Base-by-base conservation (phyloP, 148 eudicot species). In the Vaccinium vitisidaea region DNA sequence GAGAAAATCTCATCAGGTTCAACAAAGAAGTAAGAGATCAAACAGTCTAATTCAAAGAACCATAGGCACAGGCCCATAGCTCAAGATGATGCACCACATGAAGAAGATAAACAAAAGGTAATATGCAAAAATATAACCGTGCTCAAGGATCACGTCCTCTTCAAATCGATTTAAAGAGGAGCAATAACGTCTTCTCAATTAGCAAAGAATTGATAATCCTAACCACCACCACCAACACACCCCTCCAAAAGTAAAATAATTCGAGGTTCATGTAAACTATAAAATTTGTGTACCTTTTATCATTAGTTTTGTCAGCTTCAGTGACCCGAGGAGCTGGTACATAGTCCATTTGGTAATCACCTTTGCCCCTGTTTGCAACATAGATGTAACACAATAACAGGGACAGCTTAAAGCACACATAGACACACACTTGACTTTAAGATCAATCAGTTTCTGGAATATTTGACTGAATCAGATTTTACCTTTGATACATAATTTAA, bases 291-390 rank as follows among this genome's bases (percentile, higher is more conserved):
- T 49, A 93, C 98, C 92, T 92, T 89, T 74, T 94, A 78, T 97
- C 98, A 88, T 92, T 91, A 6, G 85, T 85, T 86, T 95, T 92
- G 92, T 97, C 99, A 71, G 99, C 98, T 89, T 97, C 98, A 80
- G 98, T 93, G 84, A 91, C 88, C 63, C 98, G 91, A 54, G 97
- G 91, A 90, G 98, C 99, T 77, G 99, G 99, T 82, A 85, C 86
- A 84, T 89, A 97, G 67, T 97, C 98, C 77, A 97, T 94, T 84
- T 94, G 93, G 89, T 95, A 90, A 83, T 95, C 95, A 56, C 94
- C 96, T 85, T 91, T 90, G 32, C 96, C 99, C 90, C 99, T 97
- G 90, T 16, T 82, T 23, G 80, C 85, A 85, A 76, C 79, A 86
- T n/a, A 53, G 54, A 48, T 49, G 36, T 73, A 73, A 36, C 43